A percentile compares a stretch with the other conserved stretches of the same genome.
phyloP scores from a whole-genome alignment of 2,329 filamentous ascomycete genomes.

The Phoma sp. region DNA sequence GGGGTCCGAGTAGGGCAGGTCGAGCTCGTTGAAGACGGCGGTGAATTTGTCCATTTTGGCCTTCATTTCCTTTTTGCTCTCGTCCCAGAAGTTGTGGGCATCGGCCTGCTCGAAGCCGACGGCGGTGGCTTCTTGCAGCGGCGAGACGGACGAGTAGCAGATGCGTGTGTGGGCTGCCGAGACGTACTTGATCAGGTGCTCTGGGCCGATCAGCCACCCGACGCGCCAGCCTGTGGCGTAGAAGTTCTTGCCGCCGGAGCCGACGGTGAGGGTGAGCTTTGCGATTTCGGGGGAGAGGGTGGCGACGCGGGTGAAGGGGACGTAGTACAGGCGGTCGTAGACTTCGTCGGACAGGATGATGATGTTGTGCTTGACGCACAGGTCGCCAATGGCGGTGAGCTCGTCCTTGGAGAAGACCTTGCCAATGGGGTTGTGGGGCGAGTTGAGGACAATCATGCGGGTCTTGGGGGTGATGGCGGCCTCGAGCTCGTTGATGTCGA shows the following conservation, averaged over 20 bases:
- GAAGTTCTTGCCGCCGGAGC: slow-evolving; percentile 97
- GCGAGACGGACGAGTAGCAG: slow-evolving; percentile 92
- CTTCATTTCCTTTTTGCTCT: slow-evolving; percentile 85
- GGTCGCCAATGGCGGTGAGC: slow-evolving; percentile 80
- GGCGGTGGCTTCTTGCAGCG: slow-evolving; percentile 91
- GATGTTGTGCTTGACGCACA: slow-evolving; percentile 91
- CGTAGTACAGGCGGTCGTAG: slow-evolving; percentile 94
- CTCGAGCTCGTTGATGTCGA: slow-evolving; percentile 84
- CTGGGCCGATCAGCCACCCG: slow-evolving; percentile 89
- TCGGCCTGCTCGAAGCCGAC: slow-evolving; percentile 94
- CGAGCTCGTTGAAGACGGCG: slow-evolving; percentile 60
- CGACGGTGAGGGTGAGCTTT: slow-evolving; percentile 87
- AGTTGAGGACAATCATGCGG: slow-evolving; percentile 95
- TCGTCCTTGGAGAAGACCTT: slow-evolving; percentile 91
- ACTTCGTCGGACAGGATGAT: slow-evolving; percentile 78
- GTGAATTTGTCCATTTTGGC: slow-evolving; percentile 88
- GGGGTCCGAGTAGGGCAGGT: slow-evolving; percentile 77
- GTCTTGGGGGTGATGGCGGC: slow-evolving; percentile 82
- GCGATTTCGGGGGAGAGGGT: slow-evolving; percentile 91
- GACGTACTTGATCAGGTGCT: slow-evolving; percentile 88
- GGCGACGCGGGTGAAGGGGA: slow-evolving; percentile 90
- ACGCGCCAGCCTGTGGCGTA: slow-evolving; percentile 98
- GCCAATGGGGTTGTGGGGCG: slow-evolving; percentile 91
- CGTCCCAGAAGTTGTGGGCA: slow-evolving; percentile 82
- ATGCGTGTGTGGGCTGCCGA: slow-evolving; percentile 93